phyloP scores from a whole-genome alignment of 2,329 filamentous ascomycete species.

The Cephalotrichum gorgonifer region DNA sequence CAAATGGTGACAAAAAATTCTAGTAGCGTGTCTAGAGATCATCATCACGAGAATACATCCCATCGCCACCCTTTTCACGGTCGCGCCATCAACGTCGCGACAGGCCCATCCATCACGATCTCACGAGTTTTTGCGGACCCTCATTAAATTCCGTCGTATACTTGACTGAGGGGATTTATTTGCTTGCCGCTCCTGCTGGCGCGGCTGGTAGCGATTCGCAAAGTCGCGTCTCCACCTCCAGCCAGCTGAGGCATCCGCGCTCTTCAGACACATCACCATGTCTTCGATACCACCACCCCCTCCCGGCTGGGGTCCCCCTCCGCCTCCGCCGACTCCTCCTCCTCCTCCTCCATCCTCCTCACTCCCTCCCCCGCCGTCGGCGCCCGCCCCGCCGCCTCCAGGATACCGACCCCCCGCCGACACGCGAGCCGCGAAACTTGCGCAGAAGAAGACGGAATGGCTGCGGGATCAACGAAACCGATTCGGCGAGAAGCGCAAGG shows the following conservation, averaged over 20 bases:
- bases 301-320: slow-evolving; percentile 43
- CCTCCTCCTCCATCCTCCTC: slow-evolving; percentile 44
- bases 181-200: slow-evolving; percentile 2
- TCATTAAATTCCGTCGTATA: background rate
- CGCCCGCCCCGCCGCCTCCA: slow-evolving; percentile 66
- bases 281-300: slow-evolving; percentile 42
- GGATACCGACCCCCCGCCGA: slow-evolving; percentile 74
- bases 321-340: slow-evolving; percentile 41
- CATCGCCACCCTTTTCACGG: background rate
- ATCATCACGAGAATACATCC: slow-evolving; percentile 1
- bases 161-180: background rate
- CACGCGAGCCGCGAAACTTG: slow-evolving; percentile 84
- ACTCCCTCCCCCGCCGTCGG: slow-evolving; percentile 47
- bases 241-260: background rate
- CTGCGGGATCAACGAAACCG: slow-evolving; percentile 80
- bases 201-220: slow-evolving; percentile 2
- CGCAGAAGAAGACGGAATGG: slow-evolving; percentile 99
- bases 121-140: background rate
- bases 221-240: background rate
- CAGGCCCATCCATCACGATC: background rate
- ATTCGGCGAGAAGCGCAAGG: slow-evolving; percentile 94
- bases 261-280: slow-evolving; percentile 24
- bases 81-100: slow-evolving; percentile 6
- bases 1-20: slow-evolving; percentile 2
- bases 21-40: background rate